A percentile compares a stretch with the other conserved stretches of the same genome.
Evolutionary conservation across 805 yeast genomes (phyloP).

Genomic region (Hanseniaspora nectarophila): DNA sequence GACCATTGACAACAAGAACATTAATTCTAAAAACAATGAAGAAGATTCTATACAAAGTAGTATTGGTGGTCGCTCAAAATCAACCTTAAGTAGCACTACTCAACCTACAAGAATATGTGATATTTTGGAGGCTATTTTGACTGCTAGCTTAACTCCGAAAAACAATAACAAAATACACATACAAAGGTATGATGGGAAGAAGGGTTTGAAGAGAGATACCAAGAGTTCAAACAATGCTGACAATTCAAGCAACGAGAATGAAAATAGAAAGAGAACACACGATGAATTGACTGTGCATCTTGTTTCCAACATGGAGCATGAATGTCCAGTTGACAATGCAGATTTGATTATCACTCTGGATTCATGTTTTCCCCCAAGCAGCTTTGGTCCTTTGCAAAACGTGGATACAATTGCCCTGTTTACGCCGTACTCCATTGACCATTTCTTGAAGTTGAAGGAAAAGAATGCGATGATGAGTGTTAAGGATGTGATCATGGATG

Average conservation of each 20-base stretch:
- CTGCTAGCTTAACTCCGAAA: slow-evolving; percentile 35
- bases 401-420: slow-evolving; percentile 1
- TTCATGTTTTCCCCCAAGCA: slow-evolving; percentile 22
- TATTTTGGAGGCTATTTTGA: slow-evolving; percentile 54
- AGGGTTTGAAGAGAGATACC: slow-evolving; percentile 38
- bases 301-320: slow-evolving; percentile 32
- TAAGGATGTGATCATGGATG: slow-evolving; percentile 2
- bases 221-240: slow-evolving; percentile 19
- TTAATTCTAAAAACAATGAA: neutral
- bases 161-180: slow-evolving; percentile 33
- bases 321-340: slow-evolving; percentile 17
- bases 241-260: neutral
- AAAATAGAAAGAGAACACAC: neutral
- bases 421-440: slow-evolving; percentile 8
- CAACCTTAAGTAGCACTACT: slow-evolving; percentile 6
- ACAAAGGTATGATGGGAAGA: slow-evolving; percentile 47
- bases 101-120: slow-evolving; percentile 37
- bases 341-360: slow-evolving; percentile 46
- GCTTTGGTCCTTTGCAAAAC: neutral
- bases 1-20: neutral
- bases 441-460: slow-evolving; percentile 4
- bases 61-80: slow-evolving; percentile 8
- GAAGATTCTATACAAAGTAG: slow-evolving; percentile 12
- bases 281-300: slow-evolving; percentile 31
- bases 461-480: neutral